Base-by-base conservation (phyloP, 2,329 filamentous ascomycete genomes). In the Aspergillus hiratsukae region DNA sequence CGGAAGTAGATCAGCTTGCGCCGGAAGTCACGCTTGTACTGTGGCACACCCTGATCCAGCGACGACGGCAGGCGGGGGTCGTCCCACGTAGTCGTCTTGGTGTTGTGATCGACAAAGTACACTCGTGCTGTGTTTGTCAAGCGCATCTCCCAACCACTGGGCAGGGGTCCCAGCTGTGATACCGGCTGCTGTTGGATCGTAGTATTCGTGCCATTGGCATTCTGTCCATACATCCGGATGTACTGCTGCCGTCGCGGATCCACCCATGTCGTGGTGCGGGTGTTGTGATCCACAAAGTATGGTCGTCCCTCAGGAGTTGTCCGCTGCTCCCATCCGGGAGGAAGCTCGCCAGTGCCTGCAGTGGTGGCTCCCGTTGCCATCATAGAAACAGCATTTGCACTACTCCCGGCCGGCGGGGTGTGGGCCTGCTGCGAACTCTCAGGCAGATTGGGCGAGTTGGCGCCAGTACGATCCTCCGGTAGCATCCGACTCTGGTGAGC, bases 61-160 rank as follows among this genome's bases (percentile, higher is more conserved):
- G 94, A 97, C 2, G 93, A 97, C 25, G 94, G 94, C 64, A 99
- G 79, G 69, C 94, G 86, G 37, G 94, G 94, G 69, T 99, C 94
- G 70, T 99, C 94, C 94, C 94, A 99, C 1, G 94, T 99, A 3
- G 94, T 99, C 0, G 94, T 99, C 81, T 99, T 99, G 48, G 94
- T 99, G 78, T 99, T 99, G 78, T 99, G 94, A 69, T 99, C 94
- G 48, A 99, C 94, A 74, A 99, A 99, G 77, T 99, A 99, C 17
- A 99, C 94, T 58, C 94, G 85, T 28, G 94, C 94, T 14, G 94
- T 99, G 75, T 99, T 97, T 53, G 94, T 99, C 52, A 99, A 86
- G 58, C 94, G 90, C 94, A 99, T 99, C 81, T 99, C 94, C 94
- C 94, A 99, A 2, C 94, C 94, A 69, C 94, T 97, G 3, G 94